Percentiles rank a stretch among this genome's conserved stretches.
Conservation (phyloP, 192 early-diverging fungal genomes). For the Glomus cerebriforme region DNA sequence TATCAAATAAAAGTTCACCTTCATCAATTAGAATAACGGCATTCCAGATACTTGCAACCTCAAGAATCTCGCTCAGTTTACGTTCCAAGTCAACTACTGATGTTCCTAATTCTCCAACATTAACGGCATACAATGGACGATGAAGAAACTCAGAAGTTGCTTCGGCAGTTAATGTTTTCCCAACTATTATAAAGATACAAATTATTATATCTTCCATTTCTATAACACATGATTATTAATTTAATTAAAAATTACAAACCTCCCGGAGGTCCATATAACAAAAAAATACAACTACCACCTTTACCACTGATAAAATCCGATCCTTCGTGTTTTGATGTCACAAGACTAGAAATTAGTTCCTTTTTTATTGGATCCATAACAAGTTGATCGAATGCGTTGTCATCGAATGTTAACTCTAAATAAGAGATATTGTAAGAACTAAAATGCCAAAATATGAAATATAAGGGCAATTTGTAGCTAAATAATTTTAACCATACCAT, state of each 20-base stretch:
- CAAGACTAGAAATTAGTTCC: background rate
- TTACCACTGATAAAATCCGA: conserved; percentile 59
- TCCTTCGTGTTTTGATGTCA: conserved; percentile 35
- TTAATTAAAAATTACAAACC: background rate
- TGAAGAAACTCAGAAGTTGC: conserved; percentile 59
- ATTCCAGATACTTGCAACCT: conserved; percentile 55
- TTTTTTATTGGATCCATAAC: conserved; percentile 8
- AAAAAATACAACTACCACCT: conserved; percentile 54
- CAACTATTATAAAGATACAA: conserved; percentile 17
- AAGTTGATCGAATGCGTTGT: conserved; percentile 3
- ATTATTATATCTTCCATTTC: background rate
- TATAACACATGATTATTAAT: background rate
- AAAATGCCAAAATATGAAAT: no score
- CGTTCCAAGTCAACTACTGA: conserved; percentile 56
- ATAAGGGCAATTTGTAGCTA: no score
- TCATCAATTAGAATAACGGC: conserved; percentile 58
- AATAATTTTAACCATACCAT: background rate
- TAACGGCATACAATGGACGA: conserved; percentile 59
- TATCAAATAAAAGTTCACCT: background rate
- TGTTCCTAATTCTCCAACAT: conserved; percentile 61
- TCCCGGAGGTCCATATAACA: conserved; percentile 60
- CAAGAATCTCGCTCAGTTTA: conserved; percentile 52
- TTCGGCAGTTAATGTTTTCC: conserved; percentile 65
- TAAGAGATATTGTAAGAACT: background rate
- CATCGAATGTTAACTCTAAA: background rate